phyloP scores from a whole-genome alignment of 2,329 filamentous ascomycete genomes.

The Sporothrix inflata region DNA sequence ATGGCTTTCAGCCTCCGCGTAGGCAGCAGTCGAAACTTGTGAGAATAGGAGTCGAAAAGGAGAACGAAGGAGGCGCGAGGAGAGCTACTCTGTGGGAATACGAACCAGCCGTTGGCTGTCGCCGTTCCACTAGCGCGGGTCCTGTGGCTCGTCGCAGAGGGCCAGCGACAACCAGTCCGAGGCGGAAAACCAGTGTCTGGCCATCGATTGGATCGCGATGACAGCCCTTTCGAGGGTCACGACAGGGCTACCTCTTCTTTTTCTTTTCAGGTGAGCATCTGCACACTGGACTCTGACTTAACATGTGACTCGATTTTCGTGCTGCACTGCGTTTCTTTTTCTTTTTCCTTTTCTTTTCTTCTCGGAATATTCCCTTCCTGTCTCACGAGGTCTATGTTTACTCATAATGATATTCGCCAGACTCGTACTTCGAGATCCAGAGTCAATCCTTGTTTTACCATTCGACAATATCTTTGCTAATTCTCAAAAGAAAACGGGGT shows the following conservation, averaged over 20 bases:
- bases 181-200: not conserved
- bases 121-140: not conserved
- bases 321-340: not conserved
- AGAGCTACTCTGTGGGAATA: not conserved
- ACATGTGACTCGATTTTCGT: not conserved
- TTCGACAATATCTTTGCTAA: not conserved
- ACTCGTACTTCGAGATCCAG: not conserved
- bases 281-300: not conserved
- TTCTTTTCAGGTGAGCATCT: no score
- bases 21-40: conserved; percentile 14
- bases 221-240: not conserved
- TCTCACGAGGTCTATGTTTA: not conserved
- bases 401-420: not conserved
- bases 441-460: not conserved
- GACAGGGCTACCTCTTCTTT: not conserved
- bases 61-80: not conserved
- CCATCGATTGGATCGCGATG: conserved; percentile 8
- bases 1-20: not conserved
- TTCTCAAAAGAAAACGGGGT: not conserved
- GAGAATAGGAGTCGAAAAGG: not conserved
- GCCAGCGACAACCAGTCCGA: not conserved
- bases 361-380: not conserved
- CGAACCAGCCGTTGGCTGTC: not conserved
- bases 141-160: not conserved
- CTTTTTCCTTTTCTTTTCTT: not conserved